A percentile compares a stretch with the other conserved stretches of the same genome.
Conservation (phyloP, 305 asterid species). For the Solanum hybrid region DNA sequence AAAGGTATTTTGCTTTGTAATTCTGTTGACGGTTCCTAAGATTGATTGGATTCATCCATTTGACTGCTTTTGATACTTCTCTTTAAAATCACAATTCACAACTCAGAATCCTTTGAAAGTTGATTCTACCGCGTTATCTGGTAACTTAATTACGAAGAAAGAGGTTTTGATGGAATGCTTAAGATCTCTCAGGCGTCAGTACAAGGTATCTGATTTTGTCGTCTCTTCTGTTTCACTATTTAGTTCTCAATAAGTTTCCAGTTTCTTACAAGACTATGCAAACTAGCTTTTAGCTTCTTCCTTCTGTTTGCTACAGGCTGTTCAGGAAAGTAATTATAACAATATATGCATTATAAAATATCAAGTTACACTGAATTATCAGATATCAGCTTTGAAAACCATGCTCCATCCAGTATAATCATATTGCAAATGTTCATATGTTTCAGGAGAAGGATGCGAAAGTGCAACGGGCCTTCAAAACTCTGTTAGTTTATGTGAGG, state of each 20-base stretch:
- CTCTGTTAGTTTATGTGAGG: slow-evolving; percentile 51
- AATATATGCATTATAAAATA: background rate
- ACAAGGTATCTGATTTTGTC: slow-evolving; percentile 35
- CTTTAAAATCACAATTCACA: slow-evolving; percentile 2
- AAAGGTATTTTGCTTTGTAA: no score
- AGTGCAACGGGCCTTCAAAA: slow-evolving; percentile 37
- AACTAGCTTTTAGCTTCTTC: background rate
- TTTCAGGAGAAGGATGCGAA: slow-evolving; percentile 33
- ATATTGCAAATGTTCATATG: background rate
- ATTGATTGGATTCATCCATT: no score
- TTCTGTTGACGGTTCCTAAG: no score
- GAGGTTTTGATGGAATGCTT: slow-evolving; percentile 56
- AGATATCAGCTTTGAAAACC: background rate
- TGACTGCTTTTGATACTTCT: no score
- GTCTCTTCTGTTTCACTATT: background rate
- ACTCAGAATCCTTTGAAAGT: slow-evolving; percentile 22
- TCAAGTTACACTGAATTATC: background rate
- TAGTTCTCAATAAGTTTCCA: background rate
- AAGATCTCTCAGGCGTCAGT: slow-evolving; percentile 51
- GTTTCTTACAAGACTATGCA: background rate
- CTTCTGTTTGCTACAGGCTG: background rate
- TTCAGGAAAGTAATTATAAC: background rate
- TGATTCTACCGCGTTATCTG: slow-evolving; percentile 22
- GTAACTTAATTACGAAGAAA: slow-evolving; percentile 15
- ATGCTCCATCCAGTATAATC: background rate